Evolutionary conservation across 768 basidiomycete genomes (phyloP), one percentile per base, ranked within the genome.

Genomic region (Chalciporus sphaerocephalus): DNA sequence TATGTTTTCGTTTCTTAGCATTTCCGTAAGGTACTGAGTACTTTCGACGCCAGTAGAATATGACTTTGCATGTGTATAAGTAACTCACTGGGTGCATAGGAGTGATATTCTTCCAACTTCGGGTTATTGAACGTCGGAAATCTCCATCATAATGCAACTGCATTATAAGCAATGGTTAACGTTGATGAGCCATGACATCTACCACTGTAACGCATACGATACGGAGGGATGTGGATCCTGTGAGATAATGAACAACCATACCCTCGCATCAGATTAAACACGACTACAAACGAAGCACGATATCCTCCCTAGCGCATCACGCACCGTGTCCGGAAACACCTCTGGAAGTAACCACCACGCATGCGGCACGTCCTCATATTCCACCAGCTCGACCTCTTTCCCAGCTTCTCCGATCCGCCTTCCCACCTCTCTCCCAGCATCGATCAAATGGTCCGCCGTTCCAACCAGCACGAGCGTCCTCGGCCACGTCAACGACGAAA

Each of bases 331-430:
- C n/a, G 30, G 21, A 23, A 62, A 62, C 1, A 57, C 13, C 1
- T 47, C 24, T 2, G 45, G 16, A 35, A 62, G 10, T 2, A 25
- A 2, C 60, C 60, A 64, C 52, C 56, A 62, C 1, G 9, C 48
- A 49, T 64, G 60, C 2, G 60, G 57, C 16, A 50, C 47, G 4
- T 46, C 47, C 9, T 49, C 36, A 23, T 65, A 62, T 24, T 62
- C 62, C 15, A 65, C 41, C 22, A 62, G 47, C 15, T 62, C 54
- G 2, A 59, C 54, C 1, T 40, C 47, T 21, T 25, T 35, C 5
- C 28, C 24, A 1, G 25, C 7, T 2, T 43, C 41, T 5, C 8
- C 2, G 4, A 62, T 41, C 1, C 46, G 42, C 15, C 16, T 42
- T 8, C 32, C 38, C 17, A 62, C 6, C 20, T 48, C 51, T 8